Conservation (phyloP, 768 basidiomycete species). For the Amanita subjunquillea region DNA sequence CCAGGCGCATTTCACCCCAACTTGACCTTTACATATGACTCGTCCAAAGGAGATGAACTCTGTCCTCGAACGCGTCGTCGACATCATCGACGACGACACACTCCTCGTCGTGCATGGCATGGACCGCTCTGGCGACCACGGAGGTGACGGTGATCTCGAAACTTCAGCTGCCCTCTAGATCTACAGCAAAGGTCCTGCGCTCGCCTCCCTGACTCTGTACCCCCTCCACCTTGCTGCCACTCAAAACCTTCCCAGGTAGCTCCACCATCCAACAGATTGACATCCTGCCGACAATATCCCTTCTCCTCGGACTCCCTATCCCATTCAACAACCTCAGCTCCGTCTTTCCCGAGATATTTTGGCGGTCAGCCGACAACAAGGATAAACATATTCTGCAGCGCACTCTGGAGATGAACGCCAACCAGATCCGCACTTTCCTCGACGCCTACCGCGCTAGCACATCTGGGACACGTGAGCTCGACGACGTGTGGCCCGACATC, state of each 20-base stretch:
- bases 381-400: constrained; percentile 23
- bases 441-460: constrained; percentile 62
- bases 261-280: constrained; percentile 80
- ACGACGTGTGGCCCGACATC: constrained; percentile 48
- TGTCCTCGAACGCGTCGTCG: constrained; percentile 65
- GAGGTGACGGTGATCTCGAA: constrained; percentile 81
- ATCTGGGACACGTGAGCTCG: constrained; percentile 59
- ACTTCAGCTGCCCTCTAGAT: constrained; percentile 85
- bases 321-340: constrained; percentile 94
- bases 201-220: constrained; percentile 28
- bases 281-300: constrained; percentile 77
- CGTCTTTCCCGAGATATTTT: constrained; percentile 88
- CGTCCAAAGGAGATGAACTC: constrained; percentile 94
- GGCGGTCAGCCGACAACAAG: constrained; percentile 23
- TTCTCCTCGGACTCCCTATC: constrained; percentile 86
- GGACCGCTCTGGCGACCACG: constrained; percentile 92
- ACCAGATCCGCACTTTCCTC: constrained; percentile 71
- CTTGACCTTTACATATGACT: constrained; percentile 82
- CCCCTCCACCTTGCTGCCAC: constrained; percentile 45
- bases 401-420: constrained; percentile 62
- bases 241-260: constrained; percentile 49
- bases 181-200: constrained; percentile 65
- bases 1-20: constrained; percentile 63
- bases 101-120: constrained; percentile 89
- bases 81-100: constrained; percentile 71